phyloP scores from a whole-genome alignment of 768 basidiomycete species.

The Lentinula guzmanii region DNA sequence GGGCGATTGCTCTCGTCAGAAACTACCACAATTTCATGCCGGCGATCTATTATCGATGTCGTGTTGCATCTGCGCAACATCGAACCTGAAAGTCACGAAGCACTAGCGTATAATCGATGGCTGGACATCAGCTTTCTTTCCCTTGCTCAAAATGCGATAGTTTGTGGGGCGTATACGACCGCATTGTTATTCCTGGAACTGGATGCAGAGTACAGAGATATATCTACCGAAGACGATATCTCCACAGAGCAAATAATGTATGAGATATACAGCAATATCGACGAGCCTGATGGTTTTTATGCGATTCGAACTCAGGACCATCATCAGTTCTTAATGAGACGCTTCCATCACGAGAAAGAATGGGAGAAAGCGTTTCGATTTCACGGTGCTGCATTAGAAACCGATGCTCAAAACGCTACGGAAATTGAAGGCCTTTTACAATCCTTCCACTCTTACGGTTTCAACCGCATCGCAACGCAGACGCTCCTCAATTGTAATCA shows the following conservation, averaged over 20 bases:
- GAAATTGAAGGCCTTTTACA: conserved; percentile 64
- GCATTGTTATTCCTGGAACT: conserved; percentile 87
- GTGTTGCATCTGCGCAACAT: conserved; percentile 79
- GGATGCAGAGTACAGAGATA: conserved; percentile 42
- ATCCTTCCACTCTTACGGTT: conserved; percentile 86
- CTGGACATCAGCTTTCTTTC: conserved; percentile 68
- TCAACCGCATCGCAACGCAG: conserved; percentile 78
- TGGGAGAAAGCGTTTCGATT: conserved; percentile 90
- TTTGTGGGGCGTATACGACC: conserved; percentile 83
- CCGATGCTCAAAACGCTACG: conserved; percentile 32
- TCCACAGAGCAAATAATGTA: conserved; percentile 70
- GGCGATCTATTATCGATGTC: conserved; percentile 63
- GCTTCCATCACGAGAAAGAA: conserved; percentile 89
- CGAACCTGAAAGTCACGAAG: conserved; percentile 25
- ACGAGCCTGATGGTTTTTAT: conserved; percentile 98
- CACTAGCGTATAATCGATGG: conserved; percentile 70
- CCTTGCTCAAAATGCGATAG: conserved; percentile 66
- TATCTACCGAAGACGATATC: conserved; percentile 20
- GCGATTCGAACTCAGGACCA: conserved; percentile 79
- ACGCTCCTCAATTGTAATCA: conserved; percentile 38
- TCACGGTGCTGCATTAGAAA: conserved; percentile 81
- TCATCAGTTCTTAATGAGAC: conserved; percentile 72
- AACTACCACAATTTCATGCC: conserved; percentile 31
- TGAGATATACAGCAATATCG: conserved; percentile 90
- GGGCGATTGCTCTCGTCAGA: conserved; percentile 39